Evolutionary conservation across 163 green algal genomes (phyloP).

Genomic region (Coccomyxa subellipsoidea): DNA sequence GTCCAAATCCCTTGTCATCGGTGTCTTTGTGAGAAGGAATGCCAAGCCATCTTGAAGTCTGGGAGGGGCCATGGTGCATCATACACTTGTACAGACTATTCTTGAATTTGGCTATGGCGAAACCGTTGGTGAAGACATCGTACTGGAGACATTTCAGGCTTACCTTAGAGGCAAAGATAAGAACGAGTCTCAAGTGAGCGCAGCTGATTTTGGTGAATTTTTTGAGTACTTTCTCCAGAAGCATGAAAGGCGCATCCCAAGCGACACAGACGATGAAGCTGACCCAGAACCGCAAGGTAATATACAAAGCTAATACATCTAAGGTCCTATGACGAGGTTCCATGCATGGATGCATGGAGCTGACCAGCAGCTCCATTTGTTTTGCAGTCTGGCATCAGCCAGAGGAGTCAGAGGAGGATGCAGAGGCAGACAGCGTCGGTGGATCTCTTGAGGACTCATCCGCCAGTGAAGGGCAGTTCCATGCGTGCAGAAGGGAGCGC

Average conservation of each 20-base stretch:
- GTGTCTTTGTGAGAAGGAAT: not conserved
- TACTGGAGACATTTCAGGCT: not conserved
- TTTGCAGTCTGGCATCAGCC: not conserved
- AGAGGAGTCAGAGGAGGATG: not conserved
- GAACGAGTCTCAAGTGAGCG: not conserved
- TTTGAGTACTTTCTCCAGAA: constrained; percentile 10
- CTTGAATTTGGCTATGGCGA: constrained; percentile 5
- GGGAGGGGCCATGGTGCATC: not conserved
- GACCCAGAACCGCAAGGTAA: not conserved
- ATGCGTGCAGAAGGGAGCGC: not conserved
- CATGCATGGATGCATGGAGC: not conserved
- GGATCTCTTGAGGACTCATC: not conserved
- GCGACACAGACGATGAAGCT: not conserved
- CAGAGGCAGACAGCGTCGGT: not conserved
- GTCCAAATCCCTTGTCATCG: too few relatives aligned
- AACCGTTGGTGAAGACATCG: not conserved
- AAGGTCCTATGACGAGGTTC: not conserved
- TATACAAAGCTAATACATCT: not conserved
- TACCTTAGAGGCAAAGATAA: not conserved
- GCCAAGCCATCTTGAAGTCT: not conserved
- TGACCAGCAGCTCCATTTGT: not conserved
- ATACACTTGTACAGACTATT: not conserved
- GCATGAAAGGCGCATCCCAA: not conserved
- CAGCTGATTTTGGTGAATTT: constrained; percentile 3
- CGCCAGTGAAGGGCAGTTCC: not conserved